Evolutionary conservation across 108 stramenopile species (phyloP), one percentile per base, ranked within the genome.

Genomic region (Thalassiosira profunda): DNA sequence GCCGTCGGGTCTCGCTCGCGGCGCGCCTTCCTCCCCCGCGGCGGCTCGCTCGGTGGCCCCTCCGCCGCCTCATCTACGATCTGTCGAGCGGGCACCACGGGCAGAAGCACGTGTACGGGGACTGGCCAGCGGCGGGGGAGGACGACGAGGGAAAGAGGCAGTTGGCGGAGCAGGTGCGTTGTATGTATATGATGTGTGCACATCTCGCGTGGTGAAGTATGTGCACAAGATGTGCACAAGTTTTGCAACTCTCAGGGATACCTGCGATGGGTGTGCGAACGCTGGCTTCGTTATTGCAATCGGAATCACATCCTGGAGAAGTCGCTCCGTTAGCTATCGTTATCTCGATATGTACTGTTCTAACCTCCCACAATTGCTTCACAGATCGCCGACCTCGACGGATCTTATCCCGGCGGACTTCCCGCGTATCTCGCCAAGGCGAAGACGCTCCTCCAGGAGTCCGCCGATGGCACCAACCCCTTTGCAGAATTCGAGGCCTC

Each of bases 351-450:
- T 25, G 17, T 9, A 29, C 15, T n/a, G 7, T 36, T 33, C 31
- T 31, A 20, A 59, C 31, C 8, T 40, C n/a, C n/a, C n/a, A n/a
- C n/a, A n/a, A n/a, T n/a, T 26, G 14, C 9, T 10, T 28, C 30
- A 14, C 58, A 94, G 89, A 67, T 97, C 47, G 89, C 86, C 40
- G 90, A 92, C 65, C 81, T 96, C 44, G 95, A 99, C 54, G 81
- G 62, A 23, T 86, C 88, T 26, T 99, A 99, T 79, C 97, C 98
- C 0, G 98, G 98, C 24, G 97, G 98, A 11, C 65, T 99, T 11
- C 66, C 78, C 12, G 89, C 95, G n/a, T 99, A 99, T 68, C 78
- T 98, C 1, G 46, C 71, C 63, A 97, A 97, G 61, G 96, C 98
- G 4, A 76, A 88, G 40, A 68, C 55, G 14, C 84, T 99, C 26